Evolutionary conservation across 371 early-diverging fungal genomes (phyloP), one percentile per base, ranked within the genome.

Genomic region (Saksenaea vasiformis): DNA sequence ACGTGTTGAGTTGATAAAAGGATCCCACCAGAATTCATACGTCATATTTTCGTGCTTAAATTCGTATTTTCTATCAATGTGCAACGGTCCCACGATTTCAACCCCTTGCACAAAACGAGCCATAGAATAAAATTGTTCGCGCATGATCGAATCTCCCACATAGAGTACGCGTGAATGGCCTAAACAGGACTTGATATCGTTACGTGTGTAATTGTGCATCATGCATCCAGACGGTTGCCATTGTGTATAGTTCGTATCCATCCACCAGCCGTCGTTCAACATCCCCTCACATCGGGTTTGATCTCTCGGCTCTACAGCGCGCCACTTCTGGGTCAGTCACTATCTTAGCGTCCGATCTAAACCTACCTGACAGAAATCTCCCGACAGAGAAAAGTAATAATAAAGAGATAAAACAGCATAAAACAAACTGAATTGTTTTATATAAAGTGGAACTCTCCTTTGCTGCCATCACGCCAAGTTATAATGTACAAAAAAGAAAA

Each of bases 141-240:
- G 85, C 22, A 82, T 80, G 13, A 86, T 77, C 1, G 90, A 90
- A 68, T 92, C 91, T 28, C 92, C 92, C 43, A 87, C 73, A 67
- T 87, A 86, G 14, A 88, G 76, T 7, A 84, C 69, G 9, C 75
- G 74, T 0, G 82, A 68, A n/a, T 72, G 73, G n/a, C 60, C 68
- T 5, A 85, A 57, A 60, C 92, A 92, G 3, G 60, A 54, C 0
- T 56, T 39, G 17, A 86, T 60, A 10, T 85, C 81, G 19, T 67
- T n/a, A 1, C 66, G 14, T 27, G 69, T 70, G 68, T 88, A 90
- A 36, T 60, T 73, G 51, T 84, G 81, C 60, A 83, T 70, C 81
- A 87, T 86, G 60, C 90, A 90, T 0, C 88, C 84, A 3, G 79
- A 65, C 5, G 88, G 85, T 41, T 88, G 85, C 90, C 90, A 90